Percentiles rank a stretch among this genome's conserved stretches.
These are phyloP conservation scores for Fusarium globosum DNA, from an alignment of 2,329 filamentous ascomycete species.

Conservation along the genomic window DNA sequence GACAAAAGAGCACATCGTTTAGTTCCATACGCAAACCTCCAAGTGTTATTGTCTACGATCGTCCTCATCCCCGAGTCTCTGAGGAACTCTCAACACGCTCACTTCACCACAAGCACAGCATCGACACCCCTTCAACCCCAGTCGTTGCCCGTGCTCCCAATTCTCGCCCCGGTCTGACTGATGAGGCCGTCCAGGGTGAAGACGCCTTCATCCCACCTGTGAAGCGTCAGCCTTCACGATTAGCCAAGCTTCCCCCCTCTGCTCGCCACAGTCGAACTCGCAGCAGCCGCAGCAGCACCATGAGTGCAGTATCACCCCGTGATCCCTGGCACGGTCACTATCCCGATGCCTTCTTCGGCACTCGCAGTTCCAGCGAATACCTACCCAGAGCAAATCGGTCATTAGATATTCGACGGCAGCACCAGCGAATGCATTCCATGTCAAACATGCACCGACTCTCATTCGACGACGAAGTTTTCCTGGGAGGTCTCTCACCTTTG, in stretches of 20 bases:
- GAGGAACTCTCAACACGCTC: conserved; percentile 47
- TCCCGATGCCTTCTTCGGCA: conserved; percentile 47
- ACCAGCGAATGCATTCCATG: conserved; percentile 49
- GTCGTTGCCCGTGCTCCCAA: conserved; percentile 71
- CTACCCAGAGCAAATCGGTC: conserved; percentile 40
- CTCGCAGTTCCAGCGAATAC: conserved; percentile 50
- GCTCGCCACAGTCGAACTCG: conserved; percentile 54
- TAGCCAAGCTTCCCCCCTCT: conserved; percentile 61
- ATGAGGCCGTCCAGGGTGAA: conserved; percentile 69
- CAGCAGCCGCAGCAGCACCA: conserved; percentile 58
- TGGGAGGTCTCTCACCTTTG: conserved; percentile 60
- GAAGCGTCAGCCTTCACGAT: conserved; percentile 64
- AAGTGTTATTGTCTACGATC: conserved; percentile 66
- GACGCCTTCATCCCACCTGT: conserved; percentile 66
- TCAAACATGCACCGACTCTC: conserved; percentile 57
- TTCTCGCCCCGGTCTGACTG: conserved; percentile 70
- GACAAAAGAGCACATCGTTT: conserved; percentile 47
- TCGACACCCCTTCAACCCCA: conserved; percentile 60
- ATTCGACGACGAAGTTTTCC: conserved; percentile 58
- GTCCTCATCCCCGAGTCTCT: conserved; percentile 39
- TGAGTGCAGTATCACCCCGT: conserved; percentile 55
- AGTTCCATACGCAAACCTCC: conserved; percentile 58
- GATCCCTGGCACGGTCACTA: conserved; percentile 55
- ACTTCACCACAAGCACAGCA: conserved; percentile 54
- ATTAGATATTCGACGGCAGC: conserved; percentile 45